Base-by-base conservation (phyloP, 331 rosid species). In the Erythrophleum ivorense region DNA sequence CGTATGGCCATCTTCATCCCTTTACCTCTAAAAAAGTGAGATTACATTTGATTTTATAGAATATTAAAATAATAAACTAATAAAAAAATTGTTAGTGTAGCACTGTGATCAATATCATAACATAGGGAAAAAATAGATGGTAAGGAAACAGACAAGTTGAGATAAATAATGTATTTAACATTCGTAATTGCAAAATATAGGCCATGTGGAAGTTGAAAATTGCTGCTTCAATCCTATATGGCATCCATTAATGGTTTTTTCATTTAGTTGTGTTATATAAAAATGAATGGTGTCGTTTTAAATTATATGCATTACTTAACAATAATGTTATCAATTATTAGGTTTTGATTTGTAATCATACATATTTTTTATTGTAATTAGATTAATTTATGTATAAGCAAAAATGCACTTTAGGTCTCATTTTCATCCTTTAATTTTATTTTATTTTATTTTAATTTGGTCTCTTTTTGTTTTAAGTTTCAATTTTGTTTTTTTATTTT, bases 21-120 rank as follows among this genome's bases (percentile, higher is more conserved):
- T 8, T 69, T 52, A 69, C 70, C 71, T 72, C 34, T 60, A 41
- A 63, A 18, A 71, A 55, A 80, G 71, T 24, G 73, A 76, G 85
- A 85, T 77, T 34, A 38, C 29, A 33, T 77, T 31, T 71, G 82
- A 80, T 84, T 71, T 54, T 80, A n/a, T 71, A 9, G 76, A 62
- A 19, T 84, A 71, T 53, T 52, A 19, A 80, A 63, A 50, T 16
- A 73, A 54, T 69, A 16, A 63, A 0, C 13, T 34, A 79, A 79
- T 57, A 72, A 24, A 67, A 29, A 59, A 4, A 34, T 24, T 49
- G 64, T 31, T 41, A 11, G 84, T 31, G 80, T 77, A 75, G 74
- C 49, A 16, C 10, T 14, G 40, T 75, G 63, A 55, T 12, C 21
- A 24, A 24, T 24, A 57, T 80, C 16, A 33, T 70, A 29, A 70